Evolutionary conservation across 164 flowering plant species (phyloP).

Genomic region (Umbilicus rupestris): DNA sequence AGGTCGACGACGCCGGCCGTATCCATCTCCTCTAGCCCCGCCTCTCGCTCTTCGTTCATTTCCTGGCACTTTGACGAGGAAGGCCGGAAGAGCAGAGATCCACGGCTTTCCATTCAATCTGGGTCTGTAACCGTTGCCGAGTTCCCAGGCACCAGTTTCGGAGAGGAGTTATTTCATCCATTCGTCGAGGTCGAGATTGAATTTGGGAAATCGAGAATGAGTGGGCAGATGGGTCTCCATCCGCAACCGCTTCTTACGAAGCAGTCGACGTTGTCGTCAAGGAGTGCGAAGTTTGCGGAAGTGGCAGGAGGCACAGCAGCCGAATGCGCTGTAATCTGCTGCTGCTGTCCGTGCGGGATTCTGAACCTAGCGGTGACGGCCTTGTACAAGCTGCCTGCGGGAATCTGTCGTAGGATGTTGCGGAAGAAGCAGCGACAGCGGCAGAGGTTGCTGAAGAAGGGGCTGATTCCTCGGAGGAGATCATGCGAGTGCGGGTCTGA

Average conservation of each 20-base stretch:
- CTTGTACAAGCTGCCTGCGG: conserved; percentile 70
- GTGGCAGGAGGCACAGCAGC: conserved; percentile 79
- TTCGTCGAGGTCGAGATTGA: no score
- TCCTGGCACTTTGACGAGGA: no score
- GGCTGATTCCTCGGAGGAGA: conserved; percentile 18
- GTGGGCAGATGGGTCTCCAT: conserved; percentile 8
- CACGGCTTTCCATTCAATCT: no score
- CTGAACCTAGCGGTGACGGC: conserved; percentile 44
- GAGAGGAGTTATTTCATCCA: no score
- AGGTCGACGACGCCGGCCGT: no score
- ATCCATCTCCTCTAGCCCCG: neutral
- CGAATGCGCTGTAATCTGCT: conserved; percentile 72
- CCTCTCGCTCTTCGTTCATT: no score
- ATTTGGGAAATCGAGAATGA: neutral
- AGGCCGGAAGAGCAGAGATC: no score
- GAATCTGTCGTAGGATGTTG: conserved; percentile 51
- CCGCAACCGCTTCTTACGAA: conserved; percentile 21
- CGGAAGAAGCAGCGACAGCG: conserved; percentile 21
- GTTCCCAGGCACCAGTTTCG: no score
- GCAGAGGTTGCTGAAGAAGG: conserved; percentile 20
- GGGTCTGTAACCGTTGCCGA: no score
- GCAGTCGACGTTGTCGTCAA: conserved; percentile 9
- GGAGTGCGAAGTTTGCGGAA: conserved; percentile 40
- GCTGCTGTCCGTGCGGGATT: conserved; percentile 82
- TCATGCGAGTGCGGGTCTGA: conserved; percentile 27